Evolutionary conservation across 495 filamentous ascomycete genomes (phyloP).

Genomic region (Penicillium roqueforti): DNA sequence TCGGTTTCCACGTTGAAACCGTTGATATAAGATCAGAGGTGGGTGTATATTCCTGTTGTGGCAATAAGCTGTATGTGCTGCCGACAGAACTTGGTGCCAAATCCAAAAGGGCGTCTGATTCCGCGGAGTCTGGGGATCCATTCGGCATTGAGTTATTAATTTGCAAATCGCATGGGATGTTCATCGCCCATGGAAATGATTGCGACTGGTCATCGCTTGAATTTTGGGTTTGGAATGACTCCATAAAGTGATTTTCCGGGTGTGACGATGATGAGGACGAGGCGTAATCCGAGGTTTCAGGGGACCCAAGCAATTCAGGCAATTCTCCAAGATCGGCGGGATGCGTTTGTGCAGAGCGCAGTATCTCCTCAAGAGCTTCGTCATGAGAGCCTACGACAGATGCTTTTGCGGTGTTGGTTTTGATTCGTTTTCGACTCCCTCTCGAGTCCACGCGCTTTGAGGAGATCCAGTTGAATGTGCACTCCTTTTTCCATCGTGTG

Average conservation of each 20-base stretch:
- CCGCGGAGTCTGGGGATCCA: not conserved
- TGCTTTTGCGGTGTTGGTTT: not conserved
- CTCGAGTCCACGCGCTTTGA: conserved; percentile 6
- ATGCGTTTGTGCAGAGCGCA: conserved; percentile 6
- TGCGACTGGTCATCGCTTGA: not conserved
- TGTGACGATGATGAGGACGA: conserved; percentile 1
- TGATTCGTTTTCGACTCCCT: conserved; percentile 1
- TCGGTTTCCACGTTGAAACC: not conserved
- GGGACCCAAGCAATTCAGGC: not conserved
- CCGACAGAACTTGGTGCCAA: not conserved
- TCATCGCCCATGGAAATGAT: not conserved
- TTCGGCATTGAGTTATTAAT: not conserved
- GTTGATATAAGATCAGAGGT: not conserved
- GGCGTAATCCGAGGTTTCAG: not conserved
- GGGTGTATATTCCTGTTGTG: not conserved
- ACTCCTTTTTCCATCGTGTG: conserved; percentile 26
- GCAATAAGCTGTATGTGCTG: not conserved
- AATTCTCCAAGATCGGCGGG: not conserved
- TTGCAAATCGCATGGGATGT: not conserved
- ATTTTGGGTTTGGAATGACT: not conserved
- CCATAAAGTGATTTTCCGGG: not conserved
- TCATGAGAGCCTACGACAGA: not conserved
- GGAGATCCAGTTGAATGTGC: conserved; percentile 30
- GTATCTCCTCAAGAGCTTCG: not conserved
- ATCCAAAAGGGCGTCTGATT: not conserved